Evolutionary conservation across 2,329 filamentous ascomycete species (phyloP), one percentile per base, ranked within the genome.

Genomic region (Botrytis aclada): DNA sequence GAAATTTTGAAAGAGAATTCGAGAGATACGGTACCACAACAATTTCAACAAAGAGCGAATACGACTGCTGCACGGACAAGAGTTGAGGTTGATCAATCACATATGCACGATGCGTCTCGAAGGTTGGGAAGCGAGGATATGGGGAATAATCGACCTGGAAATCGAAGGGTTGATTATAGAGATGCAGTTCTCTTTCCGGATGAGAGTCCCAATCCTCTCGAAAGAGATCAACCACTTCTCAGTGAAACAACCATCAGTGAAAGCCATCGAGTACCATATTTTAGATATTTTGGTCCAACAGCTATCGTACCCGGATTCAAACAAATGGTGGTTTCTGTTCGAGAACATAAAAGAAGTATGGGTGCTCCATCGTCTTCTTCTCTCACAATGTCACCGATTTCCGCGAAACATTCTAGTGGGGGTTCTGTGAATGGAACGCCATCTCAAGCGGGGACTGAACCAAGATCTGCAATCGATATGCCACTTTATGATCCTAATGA

Each of bases 231-330:
- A 58, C 20, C 70, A 18, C 43, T 66, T 12, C 70, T 54, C 47
- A 56, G 29, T 41, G 70, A 71, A 14, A 54, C n/a, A 4, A 47
- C 37, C 18, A 63, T 71, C 5, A 81, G 84, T 43, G 85, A 87
- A 80, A 85, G 88, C 47, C 85, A 92, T 79, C 88, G 91, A 71
- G 93, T 97, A 75, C 94, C 94, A 0, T 97, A 96, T 81, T 97
- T 97, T 78, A 87, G 94, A 74, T 97, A 96, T 82, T 96, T 97
- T 80, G 94, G 94, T 0, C 93, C 93, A 0, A 97, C 94, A 1
- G 94, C 94, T 75, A 97, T 97, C 79, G 93, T 96, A 70, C 94
- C 94, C 1, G 94, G 94, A 34, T 97, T 94, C 83, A 97, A 97
- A 82, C 93, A 97, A 81, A 97, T 97, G 93, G 93, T 97, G 39